Base-by-base conservation (phyloP, 164 flowering plant species). In the Stephania yunnanensis region DNA sequence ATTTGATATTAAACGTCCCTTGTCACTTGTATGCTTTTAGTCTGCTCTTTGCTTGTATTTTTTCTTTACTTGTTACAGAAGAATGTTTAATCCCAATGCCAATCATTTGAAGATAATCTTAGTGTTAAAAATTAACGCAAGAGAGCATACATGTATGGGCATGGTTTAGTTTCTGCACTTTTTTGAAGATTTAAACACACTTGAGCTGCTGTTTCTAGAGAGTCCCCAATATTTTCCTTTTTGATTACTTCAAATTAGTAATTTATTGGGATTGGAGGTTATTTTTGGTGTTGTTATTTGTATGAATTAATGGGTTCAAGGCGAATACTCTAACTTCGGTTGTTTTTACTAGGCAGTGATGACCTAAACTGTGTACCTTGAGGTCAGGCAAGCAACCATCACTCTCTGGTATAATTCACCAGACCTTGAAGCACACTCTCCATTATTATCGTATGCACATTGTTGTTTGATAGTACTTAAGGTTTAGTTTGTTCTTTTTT, bases 311-410 rank as follows among this genome's bases (percentile, higher is more conserved):
- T 36, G 20, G 25, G 20, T 61, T n/a, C 20, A 61, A 7, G 19
- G 19, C 17, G 20, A 61, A 17, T 61, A 6, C 29, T 25, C 66
- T 61, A 61, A 61, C 66, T 19, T 61, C 25, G 22, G 66, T 61
- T 61, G 20, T 61, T 61, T 20, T 61, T 9, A 61, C 66, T 61
- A 61, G 66, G 66, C 25, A 25, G 66, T 61, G 66, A 61, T 61
- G 66, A 22, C 66, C 66, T 61, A 25, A 61, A 61, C 25, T 19
- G 66, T 61, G 66, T 61, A n/a, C 22, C 66, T 61, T 61, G 66
- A n/a, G 66, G 66, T 19, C 25, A 61, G 66, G 25, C 66, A 61
- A 61, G 25, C 66, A n/a, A 61, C 66, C 66, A 61, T 61, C 66
- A 61, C 66, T 58, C 6, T 58, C 65, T 61, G 66, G 66, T 61